Evolutionary conservation across 2,329 filamentous ascomycete species (phyloP), one percentile per base, ranked within the genome.

Genomic region (Beauveria australis): DNA sequence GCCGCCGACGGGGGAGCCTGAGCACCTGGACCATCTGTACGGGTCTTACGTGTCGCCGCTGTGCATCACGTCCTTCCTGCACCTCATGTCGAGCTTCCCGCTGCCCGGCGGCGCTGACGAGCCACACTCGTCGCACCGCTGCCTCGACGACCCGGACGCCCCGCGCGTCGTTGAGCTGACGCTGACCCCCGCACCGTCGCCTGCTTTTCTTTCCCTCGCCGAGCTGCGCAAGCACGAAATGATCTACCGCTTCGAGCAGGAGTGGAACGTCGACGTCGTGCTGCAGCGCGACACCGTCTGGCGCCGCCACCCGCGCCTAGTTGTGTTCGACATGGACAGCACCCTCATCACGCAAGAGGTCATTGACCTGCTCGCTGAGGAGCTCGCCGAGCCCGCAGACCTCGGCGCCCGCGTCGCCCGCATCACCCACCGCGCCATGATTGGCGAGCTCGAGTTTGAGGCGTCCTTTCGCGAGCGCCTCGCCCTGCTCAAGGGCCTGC

Each of bases 281-380:
- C 79, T 96, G 64, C 90, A 95, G 73, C 75, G 75, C 46, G 89
- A 93, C 70, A 83, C 79, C 33, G 79, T 93, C 37, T 91, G 88
- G 79, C 81, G 91, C 62, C 83, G 88, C 30, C 85, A 95, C 74
- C 92, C 92, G 66, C 85, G 93, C 9, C 80, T 97, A 12, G 92
- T 93, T 3, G 91, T 97, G 37, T 99, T 99, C 70, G 94, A 99
- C 74, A 99, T 99, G 94, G 94, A 99, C 77, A 94, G 89, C 73
- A 99, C 94, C 0, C 82, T 99, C 63, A 97, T 99, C 72, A 89
- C 93, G 59, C 92, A 99, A 73, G 94, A 99, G 77, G 92, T 97
- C 63, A 97, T 99, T 71, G 94, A 99, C 73, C 87, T 97, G 68
- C 87, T 99, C 61, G 94, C 94, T 4, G 86, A 89, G 59, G 89